Base-by-base conservation (phyloP, 1,284 basidiomycete genomes). In the Apiotrichum siamense region DNA sequence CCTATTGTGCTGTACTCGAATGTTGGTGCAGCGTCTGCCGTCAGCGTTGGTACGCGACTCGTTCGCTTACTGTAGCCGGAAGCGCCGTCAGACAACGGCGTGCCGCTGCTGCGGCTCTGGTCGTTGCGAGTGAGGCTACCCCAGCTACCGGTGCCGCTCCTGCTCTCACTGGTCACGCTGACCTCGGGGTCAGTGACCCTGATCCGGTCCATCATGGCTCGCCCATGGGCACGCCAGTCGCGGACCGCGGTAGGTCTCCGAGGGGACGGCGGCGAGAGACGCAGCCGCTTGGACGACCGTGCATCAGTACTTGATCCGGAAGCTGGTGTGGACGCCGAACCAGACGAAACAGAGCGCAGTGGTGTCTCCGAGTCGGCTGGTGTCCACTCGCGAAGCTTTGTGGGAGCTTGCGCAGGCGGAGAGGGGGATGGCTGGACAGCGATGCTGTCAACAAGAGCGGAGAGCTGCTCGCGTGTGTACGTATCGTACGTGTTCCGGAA, bases 401-500 rank as follows among this genome's bases (percentile, higher is more conserved):
- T 41, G 12, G 78, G 82, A 20, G 84, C 83, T 2, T 9, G 10
- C 12, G 79, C 82, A 20, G 84, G 84, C 3, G 44, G 44, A 0
- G 83, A 83, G 0, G 85, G 84, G 7, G 62, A 66, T 2, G 58
- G 57, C 57, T 87, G 85, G 35, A 87, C 78, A 21, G 84, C 87
- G 58, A 91, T 90, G 12, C 85, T 89, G 62, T 94, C 90, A 2
- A 92, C 88, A 70, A 97, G 81, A 1, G 87, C 88, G 2, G 87
- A 88, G 43, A 97, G 81, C 67, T 94, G 88, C 38, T 93, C 87
- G 32, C 89, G 82, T 3, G 91, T 96, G 66, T 87, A 90, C 0
- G 92, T 93, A 72, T 97, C 92, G 67, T 94, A 94, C 3, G 64
- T 66, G 56, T 90, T 87, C 63, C 90, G 86, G 75, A 96, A 96